phyloP scores from a whole-genome alignment of 2,329 filamentous ascomycete genomes.

The Talaromyces amestolkiae region DNA sequence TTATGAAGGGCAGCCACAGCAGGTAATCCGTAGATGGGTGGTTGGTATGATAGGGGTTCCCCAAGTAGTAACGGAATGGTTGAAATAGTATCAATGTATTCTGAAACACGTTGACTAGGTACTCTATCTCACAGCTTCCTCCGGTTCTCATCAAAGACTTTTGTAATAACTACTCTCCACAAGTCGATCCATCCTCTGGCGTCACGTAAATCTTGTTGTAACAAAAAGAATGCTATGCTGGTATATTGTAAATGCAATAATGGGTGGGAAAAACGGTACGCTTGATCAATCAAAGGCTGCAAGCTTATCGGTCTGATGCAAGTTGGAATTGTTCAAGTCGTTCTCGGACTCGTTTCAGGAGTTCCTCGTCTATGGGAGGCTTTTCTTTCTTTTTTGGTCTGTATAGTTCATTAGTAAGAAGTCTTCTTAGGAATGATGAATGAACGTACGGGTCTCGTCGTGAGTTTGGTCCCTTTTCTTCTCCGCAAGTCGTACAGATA shows the following conservation, averaged over 20 bases:
- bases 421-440: neutral
- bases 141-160: neutral
- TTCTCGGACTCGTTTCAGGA: conserved; percentile 40
- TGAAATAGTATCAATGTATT: neutral
- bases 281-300: neutral
- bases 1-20: neutral
- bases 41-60: neutral
- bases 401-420: neutral
- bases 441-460: conserved; percentile 43
- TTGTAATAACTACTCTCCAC: neutral
- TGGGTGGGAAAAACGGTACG: neutral
- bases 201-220: neutral
- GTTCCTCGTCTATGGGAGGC: conserved; percentile 39
- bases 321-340: conserved; percentile 29
- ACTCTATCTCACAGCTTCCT: neutral
- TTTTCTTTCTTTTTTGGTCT: conserved; percentile 45
- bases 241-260: neutral
- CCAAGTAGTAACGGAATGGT: neutral
- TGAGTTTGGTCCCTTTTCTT: conserved; percentile 42
- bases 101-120: neutral
- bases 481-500: conserved; percentile 39
- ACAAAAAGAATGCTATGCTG: conserved; percentile 4
- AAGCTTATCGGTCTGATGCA: neutral
- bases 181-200: neutral
- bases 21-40: neutral